These are phyloP conservation scores for Chlorella sp. DNA, from an alignment of 139 green algal species.

Conservation along the genomic window DNA sequence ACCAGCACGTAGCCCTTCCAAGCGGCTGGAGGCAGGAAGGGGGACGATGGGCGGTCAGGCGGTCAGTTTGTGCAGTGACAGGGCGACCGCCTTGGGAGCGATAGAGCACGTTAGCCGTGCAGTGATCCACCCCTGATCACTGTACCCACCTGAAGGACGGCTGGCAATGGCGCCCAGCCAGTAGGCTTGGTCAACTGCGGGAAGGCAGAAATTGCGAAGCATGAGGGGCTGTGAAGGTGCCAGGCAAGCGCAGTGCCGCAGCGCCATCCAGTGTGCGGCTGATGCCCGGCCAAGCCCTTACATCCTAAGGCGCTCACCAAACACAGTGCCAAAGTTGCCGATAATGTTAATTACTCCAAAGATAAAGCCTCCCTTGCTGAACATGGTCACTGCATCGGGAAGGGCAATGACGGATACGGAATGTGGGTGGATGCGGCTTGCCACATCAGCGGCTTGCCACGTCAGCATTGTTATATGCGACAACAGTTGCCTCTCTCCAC, in stretches of 20 bases:
- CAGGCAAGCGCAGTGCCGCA: constrained; percentile 20
- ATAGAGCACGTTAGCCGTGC: no score
- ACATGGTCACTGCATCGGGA: no score
- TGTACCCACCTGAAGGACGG: constrained; percentile 71
- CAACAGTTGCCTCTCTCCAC: no score
- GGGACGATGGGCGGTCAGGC: neutral
- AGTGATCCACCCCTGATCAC: neutral
- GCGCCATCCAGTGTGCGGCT: no score
- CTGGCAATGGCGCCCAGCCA: constrained; percentile 93
- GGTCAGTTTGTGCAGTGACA: no score
- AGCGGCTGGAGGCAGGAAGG: neutral
- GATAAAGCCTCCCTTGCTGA: constrained; percentile 84
- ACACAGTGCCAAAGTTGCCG: constrained; percentile 95
- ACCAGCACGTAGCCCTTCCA: constrained; percentile 74
- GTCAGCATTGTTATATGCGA: no score
- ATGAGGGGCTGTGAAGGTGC: neutral
- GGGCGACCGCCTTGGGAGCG: no score
- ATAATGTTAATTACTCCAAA: constrained; percentile 98
- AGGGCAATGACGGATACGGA: no score
- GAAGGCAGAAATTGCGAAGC: neutral
- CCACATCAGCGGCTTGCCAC: no score
- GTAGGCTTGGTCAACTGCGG: constrained; percentile 68
- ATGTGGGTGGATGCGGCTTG: no score
- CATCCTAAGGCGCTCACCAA: constrained; percentile 66
- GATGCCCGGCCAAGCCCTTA: no score